Conservation (phyloP, 2,329 filamentous ascomycete genomes). For the Aspergillus pseudotamarii region DNA sequence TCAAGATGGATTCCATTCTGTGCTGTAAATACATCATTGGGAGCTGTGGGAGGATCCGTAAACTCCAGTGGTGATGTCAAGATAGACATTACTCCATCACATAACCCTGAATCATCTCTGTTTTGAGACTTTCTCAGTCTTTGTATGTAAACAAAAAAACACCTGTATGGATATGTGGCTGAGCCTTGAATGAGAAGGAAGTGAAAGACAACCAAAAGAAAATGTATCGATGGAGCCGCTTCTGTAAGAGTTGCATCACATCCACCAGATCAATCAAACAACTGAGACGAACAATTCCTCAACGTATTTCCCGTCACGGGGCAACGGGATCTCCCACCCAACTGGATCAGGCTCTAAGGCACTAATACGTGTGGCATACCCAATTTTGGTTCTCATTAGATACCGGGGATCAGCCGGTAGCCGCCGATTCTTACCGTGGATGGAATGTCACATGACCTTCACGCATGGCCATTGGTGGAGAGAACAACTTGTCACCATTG, state of each 20-base stretch:
- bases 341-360: slow-evolving; percentile 19
- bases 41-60: background rate
- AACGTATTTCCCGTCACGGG: slow-evolving; percentile 18
- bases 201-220: background rate
- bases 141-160: background rate
- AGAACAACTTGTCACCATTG: background rate
- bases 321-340: slow-evolving; percentile 11
- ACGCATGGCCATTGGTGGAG: slow-evolving; percentile 5
- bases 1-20: background rate
- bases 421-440: slow-evolving; percentile 8
- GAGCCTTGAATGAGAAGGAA: background rate
- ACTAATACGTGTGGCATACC: slow-evolving; percentile 13
- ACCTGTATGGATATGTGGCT: background rate
- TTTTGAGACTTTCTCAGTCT: background rate
- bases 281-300: background rate
- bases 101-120: background rate
- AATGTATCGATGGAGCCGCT: background rate
- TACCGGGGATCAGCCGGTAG: slow-evolving; percentile 23
- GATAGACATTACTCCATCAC: background rate
- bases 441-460: background rate
- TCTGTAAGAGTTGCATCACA: background rate
- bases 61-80: background rate
- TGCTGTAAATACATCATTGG: background rate
- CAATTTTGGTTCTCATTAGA: slow-evolving; percentile 10
- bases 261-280: background rate